Evolutionary conservation across 164 flowering plant species (phyloP), one percentile per base, ranked within the genome.

Genomic region (Buxus sempervirens): DNA sequence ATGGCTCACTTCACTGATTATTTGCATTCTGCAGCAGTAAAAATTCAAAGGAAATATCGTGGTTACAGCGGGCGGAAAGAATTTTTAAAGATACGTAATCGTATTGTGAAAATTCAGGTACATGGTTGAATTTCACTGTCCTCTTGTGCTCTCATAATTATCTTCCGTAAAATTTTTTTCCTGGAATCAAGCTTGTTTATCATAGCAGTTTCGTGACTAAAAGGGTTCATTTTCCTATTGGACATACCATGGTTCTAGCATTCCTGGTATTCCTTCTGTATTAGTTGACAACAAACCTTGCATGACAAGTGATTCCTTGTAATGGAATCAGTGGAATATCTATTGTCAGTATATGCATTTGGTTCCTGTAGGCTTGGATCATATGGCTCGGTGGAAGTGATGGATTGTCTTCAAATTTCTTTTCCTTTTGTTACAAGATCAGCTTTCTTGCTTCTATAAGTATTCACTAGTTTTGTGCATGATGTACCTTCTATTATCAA

Each of bases 41-140:
- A 69, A 69, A 86, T 88, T 62, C 96, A 90, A 67, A 80, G 80
- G 28, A 90, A 82, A 42, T 90, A 82, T 74, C 89, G 96, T 71
- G 85, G 89, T 42, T 90, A 90, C 90, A 88, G 82, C 63, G 81
- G 82, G 49, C 81, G 91, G 65, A 84, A 76, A 68, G 88, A 90
- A 1, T 87, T 82, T 70, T 59, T 90, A 58, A 82, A 75, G 69
- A 82, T 84, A 49, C 84, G 91, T 15, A 75, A 78, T 53, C 84
- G 84, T 14, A 77, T 88, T 66, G 87, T 90, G 15, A 86, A 83
- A 85, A 78, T 90, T 70, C 96, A 90, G 91, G 96, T 88, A 70
- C 25, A 20, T 0, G 20, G 22, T 51, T 73, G 20, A 20, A 15
- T 27, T 36, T 27, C 0, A 12, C 21, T 65, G 15, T 60, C 55